Evolutionary conservation across 345 rosid genomes (phyloP), one percentile per base, ranked within the genome.

Genomic region (Eucalyptus microcorys): DNA sequence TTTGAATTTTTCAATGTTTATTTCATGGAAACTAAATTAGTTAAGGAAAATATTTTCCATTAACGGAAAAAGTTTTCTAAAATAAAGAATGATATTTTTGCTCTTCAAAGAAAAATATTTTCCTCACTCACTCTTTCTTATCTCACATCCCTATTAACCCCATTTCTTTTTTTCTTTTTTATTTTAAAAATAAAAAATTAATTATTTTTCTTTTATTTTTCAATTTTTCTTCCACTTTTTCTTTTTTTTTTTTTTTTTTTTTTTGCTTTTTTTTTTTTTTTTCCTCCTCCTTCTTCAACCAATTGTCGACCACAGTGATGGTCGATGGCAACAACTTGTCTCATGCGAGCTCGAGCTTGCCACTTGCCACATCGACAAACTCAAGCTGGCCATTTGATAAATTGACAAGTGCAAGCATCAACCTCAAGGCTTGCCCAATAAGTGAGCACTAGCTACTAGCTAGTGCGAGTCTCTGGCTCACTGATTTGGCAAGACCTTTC

Each of bases 241-340:
- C n/a, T n/a, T 50, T 3, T 0, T 17, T 7, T 1, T 43, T 43
- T 2, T 45, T 47, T 52, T 7, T 7, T 7, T 52, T 17, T 3
- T 52, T 52, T 52, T 17, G 0, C 0, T 50, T 50, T 49, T 16
- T 1, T 17, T 3, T 7, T 0, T 52, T 19, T 3, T 52, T 4
- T 8, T 52, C 55, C 22, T 50, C 22, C 55, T 50, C 0, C 7
- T 49, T 49, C 8, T 50, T 50, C 2, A 2, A 1, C 1, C 17
- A 1, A 5, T 49, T 5, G 3, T 3, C 3, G 0, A 2, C 53
- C 53, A 50, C 1, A 0, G 1, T 1, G 1, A 52, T 52, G 10
- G 22, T 1, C 0, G 0, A 0, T 52, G 9, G 1, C 1, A 0
- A 0, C 55, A 1, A 52, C 24, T 52, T 52, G 2, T 10, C 55